Evolutionary conservation across 352 stramenopile genomes (phyloP), one percentile per base, ranked within the genome.

Genomic region (Blastocystis sp.): DNA sequence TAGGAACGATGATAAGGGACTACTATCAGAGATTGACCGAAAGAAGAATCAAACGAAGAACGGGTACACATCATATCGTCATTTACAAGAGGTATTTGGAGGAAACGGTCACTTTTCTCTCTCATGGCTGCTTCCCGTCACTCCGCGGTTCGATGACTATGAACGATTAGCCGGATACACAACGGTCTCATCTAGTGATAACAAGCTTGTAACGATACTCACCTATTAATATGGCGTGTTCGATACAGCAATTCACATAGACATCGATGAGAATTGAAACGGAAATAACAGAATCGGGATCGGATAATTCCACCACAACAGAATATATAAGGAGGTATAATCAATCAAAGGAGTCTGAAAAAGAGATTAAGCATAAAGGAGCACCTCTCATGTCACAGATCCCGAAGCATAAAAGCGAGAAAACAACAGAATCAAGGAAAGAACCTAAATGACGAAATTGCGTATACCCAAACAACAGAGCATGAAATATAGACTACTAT

Each of bases 11-110:
- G n/a, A 4, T 18, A n/a, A 0, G n/a, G 21, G 4, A 1, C n/a
- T 16, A 73, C 34, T 11, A 18, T 11, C 63, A 81, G 69, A 81
- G 16, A 81, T 81, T 42, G 69, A 81, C 24, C 69, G 69, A 34
- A 27, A 63, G 46, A 63, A 65, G n/a, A 32, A 75, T 27, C 2
- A 18, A 64, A 36, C 11, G 21, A 18, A 46, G 32, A 16, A 63
- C 14, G 24, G 27, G 14, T 29, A 29, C 38, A 6, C 61, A n/a
- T n/a, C n/a, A n/a, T n/a, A n/a, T n/a, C n/a, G n/a, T n/a, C n/a
- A 59, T 59, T 32, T 48, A 8, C 61, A 44, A 1, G 69, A 81
- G 21, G 69, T 81, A 14, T 81, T 81, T 64, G 69, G 69, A 38
- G 69, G 69, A 42, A 14, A 63, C 6, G 69, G 69, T 4, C 21